phyloP scores from a whole-genome alignment of 495 filamentous ascomycete species.

The Hyaloscypha bicolor region DNA sequence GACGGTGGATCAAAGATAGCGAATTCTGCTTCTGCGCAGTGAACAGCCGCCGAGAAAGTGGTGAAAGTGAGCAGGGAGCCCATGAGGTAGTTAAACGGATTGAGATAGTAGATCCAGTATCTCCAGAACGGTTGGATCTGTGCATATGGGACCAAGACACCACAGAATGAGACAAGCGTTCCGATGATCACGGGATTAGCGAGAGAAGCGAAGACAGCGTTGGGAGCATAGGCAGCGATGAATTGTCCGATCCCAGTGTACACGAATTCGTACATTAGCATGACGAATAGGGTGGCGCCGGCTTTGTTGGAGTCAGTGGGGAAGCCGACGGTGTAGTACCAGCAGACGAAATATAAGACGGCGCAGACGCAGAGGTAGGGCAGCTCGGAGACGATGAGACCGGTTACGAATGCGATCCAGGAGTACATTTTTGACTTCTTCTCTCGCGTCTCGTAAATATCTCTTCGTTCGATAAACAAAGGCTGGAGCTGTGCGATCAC shows the following conservation, averaged over 20 bases:
- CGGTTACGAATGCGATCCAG: conserved; percentile 60
- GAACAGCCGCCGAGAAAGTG: conserved; percentile 56
- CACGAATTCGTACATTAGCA: conserved; percentile 50
- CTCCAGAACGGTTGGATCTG: conserved; percentile 59
- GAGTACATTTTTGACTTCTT: conserved; percentile 74
- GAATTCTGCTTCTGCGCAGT: conserved; percentile 58
- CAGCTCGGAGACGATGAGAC: conserved; percentile 58
- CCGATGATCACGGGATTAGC: conserved; percentile 56
- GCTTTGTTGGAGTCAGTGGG: conserved; percentile 45
- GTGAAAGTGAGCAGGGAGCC: conserved; percentile 55
- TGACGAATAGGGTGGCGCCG: conserved; percentile 44
- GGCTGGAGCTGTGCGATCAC: conserved; percentile 61
- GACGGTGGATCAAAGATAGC: conserved; percentile 55
- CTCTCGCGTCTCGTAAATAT: conserved; percentile 73
- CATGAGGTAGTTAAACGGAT: conserved; percentile 58
- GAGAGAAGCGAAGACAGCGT: conserved; percentile 54
- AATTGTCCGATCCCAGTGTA: conserved; percentile 53
- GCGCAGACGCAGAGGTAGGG: conserved; percentile 61
- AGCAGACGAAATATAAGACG: conserved; percentile 59
- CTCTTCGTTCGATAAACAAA: conserved; percentile 66
- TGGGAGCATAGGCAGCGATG: conserved; percentile 58
- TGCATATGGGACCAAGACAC: conserved; percentile 54
- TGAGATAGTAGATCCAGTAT: conserved; percentile 61
- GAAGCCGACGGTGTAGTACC: conserved; percentile 61
- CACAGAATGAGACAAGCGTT: conserved; percentile 55